Base-by-base conservation (phyloP, 2,329 filamentous ascomycete species). In the Talaromyces albobiverticillius region DNA sequence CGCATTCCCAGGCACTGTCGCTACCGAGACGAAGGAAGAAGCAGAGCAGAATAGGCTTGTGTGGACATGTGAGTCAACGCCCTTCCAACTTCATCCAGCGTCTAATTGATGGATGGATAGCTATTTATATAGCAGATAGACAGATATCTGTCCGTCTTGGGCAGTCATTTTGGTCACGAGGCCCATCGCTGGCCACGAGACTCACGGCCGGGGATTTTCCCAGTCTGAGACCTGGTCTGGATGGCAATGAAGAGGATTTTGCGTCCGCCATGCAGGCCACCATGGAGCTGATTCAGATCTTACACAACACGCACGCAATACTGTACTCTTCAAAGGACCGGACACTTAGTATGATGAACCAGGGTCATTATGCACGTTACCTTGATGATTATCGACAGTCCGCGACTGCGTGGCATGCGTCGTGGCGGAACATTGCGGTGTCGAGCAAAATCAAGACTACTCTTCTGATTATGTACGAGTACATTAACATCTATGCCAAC, bases 91-190 rank as follows among this genome's bases (percentile, higher is more conserved):
- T 29, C 26, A 29, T 29, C n/a, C n/a, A n/a, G 10, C 10, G 26
- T 6, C 26, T 29, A 29, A 29, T 29, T 10, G n/a, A 29, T 10
- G 10, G 5, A 29, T 29, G 5, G 5, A 13, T 7, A 61, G 60
- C 54, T 49, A 55, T 59, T 4, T 61, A 56, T 47, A 47, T 62
- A 20, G 51, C 60, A 6, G 61, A 61, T 46, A 48, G 61, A 13
- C 61, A 62, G 43, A 62, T 62, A 29, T 62, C 61, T 14, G 59
- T 62, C n/a, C 60, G 61, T 23, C 52, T 62, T 18, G 61, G 60
- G 3, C 61, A 62, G 52, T 60, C 61, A 25, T 62, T 62, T 50
- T 62, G 61, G 61, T 62, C 59, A 8, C 60, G 61, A 10, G 61
- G 61, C 7, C 61, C 61, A 6, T 59, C 60, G 1, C 54, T 62